Base-by-base conservation (phyloP, 2,329 filamentous ascomycete genomes). In the Tolypocladium tundrense region DNA sequence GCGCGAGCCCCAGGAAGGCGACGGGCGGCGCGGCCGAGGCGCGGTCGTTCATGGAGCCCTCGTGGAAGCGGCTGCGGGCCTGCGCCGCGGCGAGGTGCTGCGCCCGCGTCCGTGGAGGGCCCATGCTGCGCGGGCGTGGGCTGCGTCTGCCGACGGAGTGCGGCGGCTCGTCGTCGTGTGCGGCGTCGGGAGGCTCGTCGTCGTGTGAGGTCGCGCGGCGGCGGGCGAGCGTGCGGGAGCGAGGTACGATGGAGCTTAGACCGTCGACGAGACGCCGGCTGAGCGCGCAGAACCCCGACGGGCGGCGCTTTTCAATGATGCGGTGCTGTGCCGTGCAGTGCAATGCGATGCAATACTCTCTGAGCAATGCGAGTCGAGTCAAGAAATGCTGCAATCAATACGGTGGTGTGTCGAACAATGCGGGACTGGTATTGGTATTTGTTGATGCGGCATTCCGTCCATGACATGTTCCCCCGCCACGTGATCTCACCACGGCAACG, bases 31-130 rank as follows among this genome's bases (percentile, higher is more conserved):
- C 82, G 59, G 84, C 80, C 67, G 88, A 92, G 39, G 83, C 78
- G 62, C 88, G 85, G 71, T 95, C 90, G 67, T 87, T 90, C 89
- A 96, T 93, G 66, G 88, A 93, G 45, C 88, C 91, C 73, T 96
- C 91, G 42, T 87, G 66, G 81, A 95, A 77, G 73, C 84, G 69
- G 75, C 83, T 76, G 64, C 71, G 72, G 14, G 55, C 60, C 50
- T 55, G 60, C 64, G 70, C 57, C 60, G 61, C 39, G 65, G 65
- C 48, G 24, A 62, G 42, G 33, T 57, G 73, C 60, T 74, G 69
- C 59, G 73, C 69, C 60, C 68, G 58, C 59, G 63, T 65, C 51
- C 59, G 60, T 41, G 68, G 66, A 13, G 67, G 66, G 57, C 65
- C 67, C 69, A 69, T 72, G 51, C 21, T 60, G 54, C 16, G 24